Evolutionary conservation across 2,329 filamentous ascomycete genomes (phyloP), one percentile per base, ranked within the genome.

Genomic region (Alternaria hordeiaustralica): DNA sequence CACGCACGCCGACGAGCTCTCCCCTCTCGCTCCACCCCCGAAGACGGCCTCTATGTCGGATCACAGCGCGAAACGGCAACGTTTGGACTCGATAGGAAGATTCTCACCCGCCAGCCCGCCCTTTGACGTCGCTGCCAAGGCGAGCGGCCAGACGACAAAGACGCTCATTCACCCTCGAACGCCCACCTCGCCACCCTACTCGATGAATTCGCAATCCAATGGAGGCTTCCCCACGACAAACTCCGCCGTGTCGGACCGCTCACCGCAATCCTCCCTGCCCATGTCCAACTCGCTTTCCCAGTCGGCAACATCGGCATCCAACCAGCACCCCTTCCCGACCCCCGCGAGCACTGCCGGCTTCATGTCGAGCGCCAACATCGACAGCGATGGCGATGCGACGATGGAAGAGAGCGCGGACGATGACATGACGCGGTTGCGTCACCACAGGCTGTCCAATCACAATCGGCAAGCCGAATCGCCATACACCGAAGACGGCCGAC

Each of bases 151-250:
- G 54, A 74, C 81, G 68, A 80, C 79, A 78, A 82, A 82, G 75
- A 67, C 72, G 68, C 72, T 75, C 73, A 78, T 80, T 65, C 78
- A 81, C 55, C 82, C 82, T 51, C 82, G 83, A 70, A 85, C 83
- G 10, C 83, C 83, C 58, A 84, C 82, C 41, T 83, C 82, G 23
- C 82, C 82, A 58, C 82, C 83, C 58, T 81, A 81, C 79, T 82
- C 82, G 76, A 82, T 82, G 70, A 80, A 76, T 81, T 79, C 81
- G 75, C 79, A 80, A 61, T 67, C 77, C 67, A 75, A 79, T 79
- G 78, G 77, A 73, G 68, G 71, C 57, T 65, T 71, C 71, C 68
- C 75, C 69, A 67, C 67, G 65, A 72, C 68, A 64, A 65, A 72
- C 60, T 71, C 71, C 71, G 21, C 68, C 72, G 61, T 66, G 56